phyloP scores from a whole-genome alignment of 2,329 filamentous ascomycete genomes.

The Paraconiothyrium sp. region DNA sequence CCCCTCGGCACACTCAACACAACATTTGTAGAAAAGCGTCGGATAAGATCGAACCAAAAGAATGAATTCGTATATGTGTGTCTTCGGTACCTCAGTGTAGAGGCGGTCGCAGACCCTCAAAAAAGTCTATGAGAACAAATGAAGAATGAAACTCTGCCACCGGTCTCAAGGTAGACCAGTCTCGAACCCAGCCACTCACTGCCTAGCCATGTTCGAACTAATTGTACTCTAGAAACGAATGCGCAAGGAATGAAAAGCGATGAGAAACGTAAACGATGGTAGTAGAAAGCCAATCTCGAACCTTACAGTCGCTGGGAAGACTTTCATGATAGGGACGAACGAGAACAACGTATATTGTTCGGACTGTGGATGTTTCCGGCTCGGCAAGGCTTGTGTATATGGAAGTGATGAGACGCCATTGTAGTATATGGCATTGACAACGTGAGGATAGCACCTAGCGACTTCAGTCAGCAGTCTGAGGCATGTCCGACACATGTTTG shows the following conservation, averaged over 20 bases:
- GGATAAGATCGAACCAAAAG: neutral
- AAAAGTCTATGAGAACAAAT: neutral
- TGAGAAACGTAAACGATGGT: neutral
- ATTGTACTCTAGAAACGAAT: neutral
- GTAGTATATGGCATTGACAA: neutral
- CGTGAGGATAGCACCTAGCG: neutral
- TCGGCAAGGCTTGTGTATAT: neutral
- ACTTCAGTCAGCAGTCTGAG: neutral
- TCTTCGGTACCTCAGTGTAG: conserved; percentile 4
- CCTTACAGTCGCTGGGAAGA: neutral
- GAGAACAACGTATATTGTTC: neutral
- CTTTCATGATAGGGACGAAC: neutral
- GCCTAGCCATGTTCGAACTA: neutral
- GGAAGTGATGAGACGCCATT: neutral
- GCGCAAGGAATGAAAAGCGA: neutral
- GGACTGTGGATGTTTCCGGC: neutral
- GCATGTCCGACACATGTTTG: neutral
- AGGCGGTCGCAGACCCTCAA: conserved; percentile 3
- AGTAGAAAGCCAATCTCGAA: neutral
- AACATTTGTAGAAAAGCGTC: neutral
- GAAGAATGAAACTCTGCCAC: neutral
- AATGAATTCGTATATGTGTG: conserved; percentile 3
- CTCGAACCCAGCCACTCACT: neutral
- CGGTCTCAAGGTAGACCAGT: neutral
- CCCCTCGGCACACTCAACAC: neutral